Evolutionary conservation across 768 basidiomycete genomes (phyloP).

Genomic region (Russula abietina): DNA sequence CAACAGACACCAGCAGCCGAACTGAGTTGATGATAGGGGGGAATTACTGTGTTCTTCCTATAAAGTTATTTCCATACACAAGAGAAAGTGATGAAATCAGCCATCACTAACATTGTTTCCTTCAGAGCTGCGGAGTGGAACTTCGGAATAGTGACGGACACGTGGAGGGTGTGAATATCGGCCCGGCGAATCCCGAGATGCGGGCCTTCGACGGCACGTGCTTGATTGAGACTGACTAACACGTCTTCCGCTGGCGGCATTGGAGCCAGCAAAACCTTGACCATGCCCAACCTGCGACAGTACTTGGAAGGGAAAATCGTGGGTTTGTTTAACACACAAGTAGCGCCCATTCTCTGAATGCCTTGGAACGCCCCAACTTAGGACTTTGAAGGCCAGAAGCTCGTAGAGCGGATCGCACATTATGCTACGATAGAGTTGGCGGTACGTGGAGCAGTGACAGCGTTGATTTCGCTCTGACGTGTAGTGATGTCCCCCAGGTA

Average conservation of each 20-base stretch:
- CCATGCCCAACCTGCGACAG: constrained; percentile 23
- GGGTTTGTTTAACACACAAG: constrained; percentile 4
- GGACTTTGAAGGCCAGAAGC: constrained; percentile 60
- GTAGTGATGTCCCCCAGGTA: constrained; percentile 33
- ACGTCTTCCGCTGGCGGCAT: too few relatives aligned
- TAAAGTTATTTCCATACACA: background rate
- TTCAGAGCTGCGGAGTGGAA: too few relatives aligned
- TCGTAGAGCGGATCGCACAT: constrained; percentile 44
- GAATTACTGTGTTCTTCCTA: background rate
- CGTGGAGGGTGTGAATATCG: too few relatives aligned
- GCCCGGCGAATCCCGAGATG: too few relatives aligned
- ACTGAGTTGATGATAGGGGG: background rate
- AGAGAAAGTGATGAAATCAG: too few relatives aligned
- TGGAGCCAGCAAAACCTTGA: background rate
- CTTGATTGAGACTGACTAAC: too few relatives aligned
- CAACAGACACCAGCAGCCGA: background rate
- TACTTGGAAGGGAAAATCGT: constrained; percentile 34
- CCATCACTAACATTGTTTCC: background rate
- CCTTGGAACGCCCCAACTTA: constrained; percentile 25
- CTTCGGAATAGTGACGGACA: too few relatives aligned
- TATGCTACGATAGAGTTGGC: constrained; percentile 41
- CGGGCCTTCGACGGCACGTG: too few relatives aligned
- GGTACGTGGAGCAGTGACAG: constrained; percentile 34
- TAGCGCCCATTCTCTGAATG: background rate
- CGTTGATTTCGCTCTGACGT: background rate